phyloP scores from a whole-genome alignment of 2,329 filamentous ascomycete species.

The Phaeosphaeriaceae sp. region DNA sequence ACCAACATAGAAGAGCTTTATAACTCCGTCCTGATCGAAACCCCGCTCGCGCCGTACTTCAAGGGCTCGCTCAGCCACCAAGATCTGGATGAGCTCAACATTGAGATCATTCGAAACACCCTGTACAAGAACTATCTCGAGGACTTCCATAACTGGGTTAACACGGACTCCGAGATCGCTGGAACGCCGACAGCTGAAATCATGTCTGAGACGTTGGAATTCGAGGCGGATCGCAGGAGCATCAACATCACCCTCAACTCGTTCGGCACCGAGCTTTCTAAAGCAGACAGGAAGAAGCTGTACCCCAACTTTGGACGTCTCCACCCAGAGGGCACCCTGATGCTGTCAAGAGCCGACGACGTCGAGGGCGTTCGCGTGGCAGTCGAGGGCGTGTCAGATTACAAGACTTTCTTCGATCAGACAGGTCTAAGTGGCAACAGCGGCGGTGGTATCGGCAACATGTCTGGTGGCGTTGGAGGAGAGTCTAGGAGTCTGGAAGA shows the following conservation, averaged over 20 bases:
- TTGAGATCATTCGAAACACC: constrained; percentile 98
- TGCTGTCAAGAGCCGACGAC: constrained; percentile 94
- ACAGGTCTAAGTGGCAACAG: constrained; percentile 79
- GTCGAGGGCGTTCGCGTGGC: constrained; percentile 91
- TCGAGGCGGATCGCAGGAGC: constrained; percentile 93
- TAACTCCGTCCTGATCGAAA: constrained; percentile 97
- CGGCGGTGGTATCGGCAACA: constrained; percentile 78
- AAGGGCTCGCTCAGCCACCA: constrained; percentile 96
- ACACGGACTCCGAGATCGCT: constrained; percentile 82
- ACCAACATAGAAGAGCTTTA: constrained; percentile 99
- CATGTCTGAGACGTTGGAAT: constrained; percentile 95
- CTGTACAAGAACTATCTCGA: constrained; percentile 99
- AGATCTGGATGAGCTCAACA: constrained; percentile 97
- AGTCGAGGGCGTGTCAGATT: constrained; percentile 91
- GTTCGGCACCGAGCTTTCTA: constrained; percentile 93
- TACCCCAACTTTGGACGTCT: constrained; percentile 92
- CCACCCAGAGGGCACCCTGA: constrained; percentile 91
- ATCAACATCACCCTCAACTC: constrained; percentile 99
- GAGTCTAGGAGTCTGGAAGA: constrained; percentile 94
- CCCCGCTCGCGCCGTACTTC: constrained; percentile 94
- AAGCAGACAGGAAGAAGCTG: constrained; percentile 92
- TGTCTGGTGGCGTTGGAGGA: constrained; percentile 77
- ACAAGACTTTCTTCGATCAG: constrained; percentile 95
- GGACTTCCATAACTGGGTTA: constrained; percentile 95
- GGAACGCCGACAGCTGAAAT: constrained; percentile 91